Evolutionary conservation across 148 eudicot species (phyloP), one percentile per base, ranked within the genome.

Genomic region (Fagopyrum esculentum): DNA sequence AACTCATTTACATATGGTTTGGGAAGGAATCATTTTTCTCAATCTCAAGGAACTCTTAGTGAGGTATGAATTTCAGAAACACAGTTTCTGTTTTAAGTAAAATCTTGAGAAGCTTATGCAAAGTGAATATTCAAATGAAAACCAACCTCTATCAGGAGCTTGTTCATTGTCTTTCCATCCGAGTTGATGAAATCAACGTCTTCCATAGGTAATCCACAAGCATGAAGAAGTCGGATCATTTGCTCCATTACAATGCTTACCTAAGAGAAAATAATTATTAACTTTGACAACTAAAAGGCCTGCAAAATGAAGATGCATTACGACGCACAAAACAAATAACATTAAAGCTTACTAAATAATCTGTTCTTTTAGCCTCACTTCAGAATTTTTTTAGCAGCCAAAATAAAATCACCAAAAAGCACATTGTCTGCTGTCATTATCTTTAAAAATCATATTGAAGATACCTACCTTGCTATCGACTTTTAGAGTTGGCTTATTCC

Each of bases 401-500:
- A 66, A 66, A 4, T 73, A 30, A 49, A 1, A 26, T 50, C 29
- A 57, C 68, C 16, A 8, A 19, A 35, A 74, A 51, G 50, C 47
- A 69, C 26, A 22, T 26, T 9, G 4, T 44, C 50, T 55, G 69
- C 71, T 5, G 69, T 49, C 69, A 35, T 40, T 49, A 69, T 43
- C 10, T 44, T 50, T 16, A 72, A 50, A 73, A 45, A 74, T 26
- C 69, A 4, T 47, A 2, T 10, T 6, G 44, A 71, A 13, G 47
- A 43, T 81, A 92, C 98, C 97, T 81, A 92, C 98, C 97, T 96
- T 96, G 91, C 99, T 96, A 80, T 96, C 99, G 77, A 92, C 99
- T 88, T 96, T 96, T 69, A 96, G 90, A 56, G 89, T 75, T 73
- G 98, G 95, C 77, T 96, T 96, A 82, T 96, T 96, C 45, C 99